Evolutionary conservation across 2,329 filamentous ascomycete species (phyloP), one percentile per base, ranked within the genome.

Genomic region (Zasmidium angulare): DNA sequence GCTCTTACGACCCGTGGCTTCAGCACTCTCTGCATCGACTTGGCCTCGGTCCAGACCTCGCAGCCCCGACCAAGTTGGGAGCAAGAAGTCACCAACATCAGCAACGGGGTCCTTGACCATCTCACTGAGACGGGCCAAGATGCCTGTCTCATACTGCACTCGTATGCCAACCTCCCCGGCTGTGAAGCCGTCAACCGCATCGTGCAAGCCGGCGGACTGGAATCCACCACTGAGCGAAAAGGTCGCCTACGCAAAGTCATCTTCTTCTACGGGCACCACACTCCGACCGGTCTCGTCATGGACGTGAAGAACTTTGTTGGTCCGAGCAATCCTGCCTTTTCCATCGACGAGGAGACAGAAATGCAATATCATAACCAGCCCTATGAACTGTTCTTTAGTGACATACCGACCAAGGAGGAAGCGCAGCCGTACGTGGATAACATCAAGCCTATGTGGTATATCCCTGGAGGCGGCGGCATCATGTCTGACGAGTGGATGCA

Each of bases 151-250:
- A 19, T 58, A 17, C 54, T 58, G 2, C 61, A 60, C 48, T 55
- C 54, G 46, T 58, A 58, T 26, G 57, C 54, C 23, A 58, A 46
- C 17, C 43, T 60, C 12, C 50, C 51, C 3, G 58, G 51, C 7
- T 46, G 40, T 19, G 60, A 63, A 50, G 57, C 53, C 3, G 46
- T 60, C 20, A 63, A 60, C 46, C 56, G 54, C 14, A n/a, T 63
- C 19, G 47, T 63, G 2, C 55, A 55, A 26, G 50, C 43, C 26
- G 54, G 54, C 48, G 58, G 46, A 9, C 48, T 60, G 10, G 36
- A 53, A 21, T 7, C 22, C 40, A 19, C 23, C 14, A 11, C 24
- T 17, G 29, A 22, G 7, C 43, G 53, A 53, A 49, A 55, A 29
- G 56, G 56, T 19, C 26, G 48, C 17, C 49, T 60, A 2, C 3